phyloP scores from a whole-genome alignment of 805 yeast species.

The Hagleromyces aurorensis region DNA sequence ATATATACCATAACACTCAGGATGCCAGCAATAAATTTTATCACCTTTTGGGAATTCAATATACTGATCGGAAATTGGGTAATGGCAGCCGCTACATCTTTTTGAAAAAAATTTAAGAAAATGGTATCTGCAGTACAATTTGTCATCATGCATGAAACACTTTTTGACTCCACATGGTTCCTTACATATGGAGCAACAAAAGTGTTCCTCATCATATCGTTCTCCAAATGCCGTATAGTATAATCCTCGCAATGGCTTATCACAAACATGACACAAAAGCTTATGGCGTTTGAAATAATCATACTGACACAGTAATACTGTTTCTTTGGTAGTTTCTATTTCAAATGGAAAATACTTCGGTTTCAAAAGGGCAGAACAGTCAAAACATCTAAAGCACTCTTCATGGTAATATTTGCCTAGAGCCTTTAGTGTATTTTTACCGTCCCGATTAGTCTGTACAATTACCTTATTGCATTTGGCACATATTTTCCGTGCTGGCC shows the following conservation, averaged over 20 bases:
- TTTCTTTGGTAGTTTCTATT: constrained; percentile 31
- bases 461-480: constrained; percentile 46
- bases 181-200: constrained; percentile 81
- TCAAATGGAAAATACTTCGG: constrained; percentile 85
- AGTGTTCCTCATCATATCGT: constrained; percentile 91
- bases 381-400: constrained; percentile 79
- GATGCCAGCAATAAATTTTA: constrained; percentile 94
- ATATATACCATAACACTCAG: constrained; percentile 96
- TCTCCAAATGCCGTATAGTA: constrained; percentile 90
- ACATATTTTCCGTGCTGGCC: constrained; percentile 33
- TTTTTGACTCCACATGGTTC: constrained; percentile 85
- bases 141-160: constrained; percentile 78
- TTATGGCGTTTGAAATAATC: constrained; percentile 84
- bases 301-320: constrained; percentile 75
- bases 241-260: constrained; percentile 80
- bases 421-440: constrained; percentile 63
- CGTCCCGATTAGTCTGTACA: constrained; percentile 41
- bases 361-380: constrained; percentile 75
- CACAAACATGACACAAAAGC: constrained; percentile 79
- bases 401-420: constrained; percentile 73
- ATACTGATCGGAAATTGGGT: constrained; percentile 87
- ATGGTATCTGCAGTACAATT: constrained; percentile 85
- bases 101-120: constrained; percentile 81
- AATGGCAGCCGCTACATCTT: constrained; percentile 87
- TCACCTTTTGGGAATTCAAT: constrained; percentile 91